Conservation (phyloP, 768 basidiomycete genomes). For the Antrodiella citrinella region DNA sequence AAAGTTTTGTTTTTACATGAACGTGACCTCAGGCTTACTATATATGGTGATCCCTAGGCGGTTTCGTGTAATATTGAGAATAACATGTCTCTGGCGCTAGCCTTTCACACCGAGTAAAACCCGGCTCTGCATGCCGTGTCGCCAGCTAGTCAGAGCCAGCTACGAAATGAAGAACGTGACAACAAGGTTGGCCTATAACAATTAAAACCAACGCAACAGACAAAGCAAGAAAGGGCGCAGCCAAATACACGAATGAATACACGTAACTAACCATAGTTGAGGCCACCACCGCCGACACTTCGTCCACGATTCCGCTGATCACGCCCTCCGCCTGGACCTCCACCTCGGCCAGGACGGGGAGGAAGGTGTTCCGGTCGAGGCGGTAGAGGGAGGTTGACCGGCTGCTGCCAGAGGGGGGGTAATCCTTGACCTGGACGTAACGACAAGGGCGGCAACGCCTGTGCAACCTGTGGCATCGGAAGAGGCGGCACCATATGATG, state of each 20-base stretch:
- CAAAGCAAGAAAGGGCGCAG: background rate
- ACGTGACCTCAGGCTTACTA: too few relatives aligned
- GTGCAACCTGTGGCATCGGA: conserved; percentile 7
- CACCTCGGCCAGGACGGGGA: conserved; percentile 5
- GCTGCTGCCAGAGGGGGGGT: conserved; percentile 6
- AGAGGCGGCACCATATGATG: conserved; percentile 4
- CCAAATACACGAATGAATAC: background rate
- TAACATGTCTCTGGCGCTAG: too few relatives aligned
- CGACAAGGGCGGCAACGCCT: conserved; percentile 13
- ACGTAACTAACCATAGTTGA: conserved; percentile 22
- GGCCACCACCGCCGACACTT: conserved; percentile 14
- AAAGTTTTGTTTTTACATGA: too few relatives aligned
- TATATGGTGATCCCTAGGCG: too few relatives aligned
- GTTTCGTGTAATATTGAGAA: too few relatives aligned
- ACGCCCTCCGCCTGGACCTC: background rate
- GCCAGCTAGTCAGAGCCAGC: too few relatives aligned
- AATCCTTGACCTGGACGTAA: conserved; percentile 15
- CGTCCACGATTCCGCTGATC: conserved; percentile 1
- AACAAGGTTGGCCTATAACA: too few relatives aligned
- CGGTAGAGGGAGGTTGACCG: background rate
- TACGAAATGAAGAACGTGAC: too few relatives aligned
- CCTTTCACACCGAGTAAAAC: too few relatives aligned
- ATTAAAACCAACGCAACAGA: too few relatives aligned
- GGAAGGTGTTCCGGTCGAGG: conserved; percentile 5
- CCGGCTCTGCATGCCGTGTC: too few relatives aligned